phyloP scores from a whole-genome alignment of 495 filamentous ascomycete genomes.

The Cercophora samala region DNA sequence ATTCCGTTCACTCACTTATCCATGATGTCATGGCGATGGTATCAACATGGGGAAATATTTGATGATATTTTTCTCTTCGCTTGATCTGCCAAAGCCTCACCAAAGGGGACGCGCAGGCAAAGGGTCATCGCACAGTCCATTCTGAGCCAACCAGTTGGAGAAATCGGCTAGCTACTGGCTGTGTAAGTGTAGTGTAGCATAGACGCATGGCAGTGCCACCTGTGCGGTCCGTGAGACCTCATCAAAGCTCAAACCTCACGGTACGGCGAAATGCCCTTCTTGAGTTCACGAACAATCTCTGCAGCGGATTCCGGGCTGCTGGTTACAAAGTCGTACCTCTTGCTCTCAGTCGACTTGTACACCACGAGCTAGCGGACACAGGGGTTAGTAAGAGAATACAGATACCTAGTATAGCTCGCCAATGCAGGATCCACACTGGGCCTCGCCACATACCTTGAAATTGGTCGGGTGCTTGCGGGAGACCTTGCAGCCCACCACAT shows the following conservation, averaged over 20 bases:
- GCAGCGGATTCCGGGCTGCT: slow-evolving; percentile 72
- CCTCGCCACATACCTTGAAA: slow-evolving; percentile 62
- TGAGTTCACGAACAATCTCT: slow-evolving; percentile 87
- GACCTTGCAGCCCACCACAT: slow-evolving; percentile 91
- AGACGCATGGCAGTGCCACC: neutral
- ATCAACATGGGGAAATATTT: neutral
- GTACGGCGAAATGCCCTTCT: slow-evolving; percentile 62
- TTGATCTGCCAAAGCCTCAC: neutral
- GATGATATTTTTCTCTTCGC: neutral
- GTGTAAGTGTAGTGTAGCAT: neutral
- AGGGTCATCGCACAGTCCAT: neutral
- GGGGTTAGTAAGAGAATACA: slow-evolving; percentile 23
- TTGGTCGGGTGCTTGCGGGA: slow-evolving; percentile 84
- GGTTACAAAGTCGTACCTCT: slow-evolving; percentile 96
- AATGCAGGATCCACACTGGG: neutral
- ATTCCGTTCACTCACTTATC: neutral
- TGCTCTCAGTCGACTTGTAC: slow-evolving; percentile 77
- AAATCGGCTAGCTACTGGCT: neutral
- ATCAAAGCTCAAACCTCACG: slow-evolving; percentile 31
- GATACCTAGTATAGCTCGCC: too few relatives aligned
- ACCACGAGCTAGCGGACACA: slow-evolving; percentile 57
- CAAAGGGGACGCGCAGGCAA: neutral
- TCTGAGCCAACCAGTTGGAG: neutral
- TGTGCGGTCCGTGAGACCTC: neutral
- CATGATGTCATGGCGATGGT: neutral